A percentile compares a stretch with the other conserved stretches of the same genome.
phyloP scores from a whole-genome alignment of 371 early-diverging fungal genomes.

The Encephalitozoon hellem region DNA sequence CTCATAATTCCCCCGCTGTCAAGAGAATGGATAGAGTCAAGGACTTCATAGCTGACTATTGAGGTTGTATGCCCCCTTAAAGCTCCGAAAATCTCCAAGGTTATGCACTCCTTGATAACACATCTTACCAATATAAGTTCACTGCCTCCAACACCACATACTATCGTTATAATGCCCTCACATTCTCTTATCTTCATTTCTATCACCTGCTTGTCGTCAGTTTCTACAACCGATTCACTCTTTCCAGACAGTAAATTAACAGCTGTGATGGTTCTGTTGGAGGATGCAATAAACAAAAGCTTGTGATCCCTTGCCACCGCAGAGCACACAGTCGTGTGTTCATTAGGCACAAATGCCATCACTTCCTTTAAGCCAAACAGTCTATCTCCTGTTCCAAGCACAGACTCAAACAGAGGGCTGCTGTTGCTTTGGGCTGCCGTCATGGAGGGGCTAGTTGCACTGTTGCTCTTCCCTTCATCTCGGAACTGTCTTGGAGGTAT shows the following conservation, averaged over 20 bases:
- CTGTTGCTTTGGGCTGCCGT: background rate
- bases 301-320: conserved; percentile 12
- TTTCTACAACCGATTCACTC: conserved; percentile 23
- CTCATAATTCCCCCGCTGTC: conserved; percentile 15
- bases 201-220: conserved; percentile 18
- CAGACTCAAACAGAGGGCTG: background rate
- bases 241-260: conserved; percentile 31
- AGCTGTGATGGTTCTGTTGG: background rate
- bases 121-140: conserved; percentile 29
- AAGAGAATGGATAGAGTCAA: conserved; percentile 27
- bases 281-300: conserved; percentile 18
- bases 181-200: conserved; percentile 22
- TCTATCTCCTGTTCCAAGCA: background rate
- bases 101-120: background rate
- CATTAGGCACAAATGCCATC: conserved; percentile 7
- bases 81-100: background rate
- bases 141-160: conserved; percentile 2
- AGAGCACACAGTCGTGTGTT: conserved; percentile 1
- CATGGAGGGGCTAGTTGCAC: background rate
- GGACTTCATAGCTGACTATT: conserved; percentile 25
- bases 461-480: background rate
- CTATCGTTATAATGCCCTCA: background rate
- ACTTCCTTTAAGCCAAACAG: conserved; percentile 2
- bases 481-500: background rate
- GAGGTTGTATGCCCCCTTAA: conserved; percentile 11